Evolutionary conservation across 805 yeast species (phyloP).

Genomic region (Yamadazyma ubonensis): DNA sequence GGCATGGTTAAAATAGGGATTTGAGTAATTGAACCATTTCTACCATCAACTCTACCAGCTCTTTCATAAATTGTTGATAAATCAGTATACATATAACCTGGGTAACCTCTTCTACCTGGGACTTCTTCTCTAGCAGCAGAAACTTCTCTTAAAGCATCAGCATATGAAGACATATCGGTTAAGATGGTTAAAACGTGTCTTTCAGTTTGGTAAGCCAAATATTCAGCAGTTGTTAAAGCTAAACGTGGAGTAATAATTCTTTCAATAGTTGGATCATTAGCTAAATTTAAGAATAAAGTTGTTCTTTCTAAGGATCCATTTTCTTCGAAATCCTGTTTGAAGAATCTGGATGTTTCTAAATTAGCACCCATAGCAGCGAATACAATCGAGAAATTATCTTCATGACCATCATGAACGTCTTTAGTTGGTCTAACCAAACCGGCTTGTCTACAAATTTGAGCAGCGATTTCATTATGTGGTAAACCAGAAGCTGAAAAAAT

Average conservation of each 20-base stretch:
- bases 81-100: slow-evolving; percentile 99
- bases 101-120: slow-evolving; percentile 99
- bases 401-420: slow-evolving; percentile 99
- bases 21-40: slow-evolving; percentile 99
- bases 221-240: slow-evolving; percentile 98
- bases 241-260: slow-evolving; percentile 99
- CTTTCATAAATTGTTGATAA: slow-evolving; percentile 98
- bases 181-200: slow-evolving; percentile 97
- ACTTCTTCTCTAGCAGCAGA: slow-evolving; percentile 99
- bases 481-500: slow-evolving; percentile 98
- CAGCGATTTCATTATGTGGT: slow-evolving; percentile 99
- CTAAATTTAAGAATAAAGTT: slow-evolving; percentile 92
- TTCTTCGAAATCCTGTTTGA: slow-evolving; percentile 99
- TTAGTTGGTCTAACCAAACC: slow-evolving; percentile 98
- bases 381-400: slow-evolving; percentile 97
- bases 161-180: slow-evolving; percentile 99
- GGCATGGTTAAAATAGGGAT: slow-evolving; percentile 99
- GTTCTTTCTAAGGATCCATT: slow-evolving; percentile 98
- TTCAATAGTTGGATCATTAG: slow-evolving; percentile 99
- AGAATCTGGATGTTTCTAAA: slow-evolving; percentile 96
- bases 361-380: slow-evolving; percentile 99
- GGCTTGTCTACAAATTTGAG: slow-evolving; percentile 99
- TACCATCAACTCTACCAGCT: slow-evolving; percentile 99
- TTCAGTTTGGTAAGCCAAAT: slow-evolving; percentile 97
- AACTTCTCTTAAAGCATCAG: slow-evolving; percentile 99